phyloP scores from a whole-genome alignment of 2,329 filamentous ascomycete species.

The Talaromyces sp. region DNA sequence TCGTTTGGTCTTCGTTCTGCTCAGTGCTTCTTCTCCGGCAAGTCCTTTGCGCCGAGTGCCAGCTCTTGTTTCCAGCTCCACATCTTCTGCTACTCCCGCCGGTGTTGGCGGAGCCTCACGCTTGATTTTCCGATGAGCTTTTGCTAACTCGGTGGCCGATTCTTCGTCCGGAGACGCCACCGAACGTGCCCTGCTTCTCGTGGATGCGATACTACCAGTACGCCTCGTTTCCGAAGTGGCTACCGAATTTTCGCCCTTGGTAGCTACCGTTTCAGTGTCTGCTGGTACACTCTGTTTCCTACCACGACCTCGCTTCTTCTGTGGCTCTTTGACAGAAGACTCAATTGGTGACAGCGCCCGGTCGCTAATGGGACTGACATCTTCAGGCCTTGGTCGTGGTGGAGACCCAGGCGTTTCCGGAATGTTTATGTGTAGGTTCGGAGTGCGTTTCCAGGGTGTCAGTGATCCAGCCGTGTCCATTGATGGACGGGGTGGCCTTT shows the following conservation, averaged over 20 bases:
- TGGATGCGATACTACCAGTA: conserved; percentile 34
- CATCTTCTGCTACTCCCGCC: conserved; percentile 30
- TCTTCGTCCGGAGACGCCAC: conserved; percentile 35
- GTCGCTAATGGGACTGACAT: conserved; percentile 47
- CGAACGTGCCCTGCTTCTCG: conserved; percentile 37
- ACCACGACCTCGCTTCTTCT: conserved; percentile 23
- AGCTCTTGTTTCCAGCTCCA: conserved; percentile 30
- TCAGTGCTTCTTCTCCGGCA: conserved; percentile 26
- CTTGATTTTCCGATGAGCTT: conserved; percentile 28
- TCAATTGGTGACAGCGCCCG: conserved; percentile 36
- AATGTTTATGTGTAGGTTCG: conserved; percentile 30
- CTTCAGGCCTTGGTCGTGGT: conserved; percentile 38
- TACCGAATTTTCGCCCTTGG: conserved; percentile 29
- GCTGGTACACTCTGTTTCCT: conserved; percentile 22
- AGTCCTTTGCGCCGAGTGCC: conserved; percentile 29
- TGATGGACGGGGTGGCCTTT: conserved; percentile 32
- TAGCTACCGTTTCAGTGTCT: conserved; percentile 21
- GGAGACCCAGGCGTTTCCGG: conserved; percentile 39
- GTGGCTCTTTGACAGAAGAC: conserved; percentile 25
- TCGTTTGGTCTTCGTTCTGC: conserved; percentile 35
- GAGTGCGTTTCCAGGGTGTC: conserved; percentile 44
- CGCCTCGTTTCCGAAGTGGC: conserved; percentile 28
- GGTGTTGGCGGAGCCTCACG: conserved; percentile 36
- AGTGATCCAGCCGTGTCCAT: conserved; percentile 40
- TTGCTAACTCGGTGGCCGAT: conserved; percentile 22